These are phyloP conservation scores for Nakataea oryzae DNA, from an alignment of 2,329 filamentous ascomycete genomes.

Conservation along the genomic window DNA sequence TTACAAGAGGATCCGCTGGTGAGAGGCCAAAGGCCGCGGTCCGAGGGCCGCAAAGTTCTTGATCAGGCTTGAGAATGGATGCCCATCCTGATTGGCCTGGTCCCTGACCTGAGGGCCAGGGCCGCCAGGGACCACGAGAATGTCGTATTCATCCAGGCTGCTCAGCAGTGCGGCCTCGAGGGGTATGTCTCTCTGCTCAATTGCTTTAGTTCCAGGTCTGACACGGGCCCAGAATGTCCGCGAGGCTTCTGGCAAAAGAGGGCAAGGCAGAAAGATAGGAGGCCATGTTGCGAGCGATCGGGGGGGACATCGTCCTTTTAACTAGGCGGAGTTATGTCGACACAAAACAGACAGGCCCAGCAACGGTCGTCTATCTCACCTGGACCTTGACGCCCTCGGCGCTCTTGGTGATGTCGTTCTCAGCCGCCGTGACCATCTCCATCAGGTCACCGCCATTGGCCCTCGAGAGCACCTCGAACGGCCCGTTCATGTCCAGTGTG, in stretches of 20 bases:
- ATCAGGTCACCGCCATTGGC: conserved; percentile 1
- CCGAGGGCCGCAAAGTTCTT: not conserved
- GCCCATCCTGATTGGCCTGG: not conserved
- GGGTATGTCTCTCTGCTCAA: not conserved
- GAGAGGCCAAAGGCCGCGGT: not conserved
- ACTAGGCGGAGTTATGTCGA: no score
- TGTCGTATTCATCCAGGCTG: not conserved
- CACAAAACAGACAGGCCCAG: not conserved
- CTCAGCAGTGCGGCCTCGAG: not conserved
- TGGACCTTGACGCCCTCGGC: conserved; percentile 3
- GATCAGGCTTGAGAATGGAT: not conserved
- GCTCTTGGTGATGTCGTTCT: not conserved
- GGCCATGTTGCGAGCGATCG: no score
- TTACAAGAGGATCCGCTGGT: not conserved
- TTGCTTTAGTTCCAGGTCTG: no score
- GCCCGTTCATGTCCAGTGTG: conserved; percentile 7
- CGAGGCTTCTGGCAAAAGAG: no score
- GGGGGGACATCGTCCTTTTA: no score
- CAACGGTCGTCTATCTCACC: not conserved
- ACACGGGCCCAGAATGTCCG: no score
- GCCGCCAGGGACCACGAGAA: conserved; percentile 1
- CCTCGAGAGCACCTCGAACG: conserved; percentile 5
- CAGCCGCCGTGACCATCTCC: conserved; percentile 3
- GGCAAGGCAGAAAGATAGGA: no score
- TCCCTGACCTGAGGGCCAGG: not conserved